A percentile compares a stretch with the other conserved stretches of the same genome.
phyloP scores from a whole-genome alignment of 129 eudicot species.

The Saposhnikovia divaricata region DNA sequence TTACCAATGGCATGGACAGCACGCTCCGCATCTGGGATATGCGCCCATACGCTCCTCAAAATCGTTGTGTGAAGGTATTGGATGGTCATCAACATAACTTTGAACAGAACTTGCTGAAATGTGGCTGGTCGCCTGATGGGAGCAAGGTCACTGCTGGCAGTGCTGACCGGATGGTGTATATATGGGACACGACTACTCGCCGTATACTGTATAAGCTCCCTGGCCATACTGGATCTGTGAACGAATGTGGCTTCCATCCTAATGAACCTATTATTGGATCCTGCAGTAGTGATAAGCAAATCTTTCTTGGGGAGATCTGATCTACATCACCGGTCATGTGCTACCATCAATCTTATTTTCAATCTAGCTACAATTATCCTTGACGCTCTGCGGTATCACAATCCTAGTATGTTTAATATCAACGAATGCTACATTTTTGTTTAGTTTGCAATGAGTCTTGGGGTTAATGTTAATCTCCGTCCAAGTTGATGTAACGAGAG shows the following conservation, averaged over 20 bases:
- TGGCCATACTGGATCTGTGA: slow-evolving; percentile 88
- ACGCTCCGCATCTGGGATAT: slow-evolving; percentile 88
- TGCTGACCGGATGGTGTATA: slow-evolving; percentile 82
- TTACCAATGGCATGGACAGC: slow-evolving; percentile 88
- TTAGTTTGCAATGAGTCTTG: background rate
- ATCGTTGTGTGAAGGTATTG: slow-evolving; percentile 84
- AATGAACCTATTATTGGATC: slow-evolving; percentile 73
- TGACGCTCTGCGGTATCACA: background rate
- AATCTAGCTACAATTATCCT: background rate
- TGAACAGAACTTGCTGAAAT: slow-evolving; percentile 81
- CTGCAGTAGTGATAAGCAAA: slow-evolving; percentile 91
- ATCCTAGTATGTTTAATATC: background rate
- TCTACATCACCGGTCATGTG: background rate
- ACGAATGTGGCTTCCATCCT: slow-evolving; percentile 84
- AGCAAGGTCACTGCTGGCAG: slow-evolving; percentile 94
- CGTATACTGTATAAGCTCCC: slow-evolving; percentile 81
- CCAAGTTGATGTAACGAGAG: background rate
- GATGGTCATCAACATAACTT: slow-evolving; percentile 96
- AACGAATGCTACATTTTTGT: background rate
- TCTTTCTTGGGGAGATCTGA: slow-evolving; percentile 86
- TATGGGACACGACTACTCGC: slow-evolving; percentile 88
- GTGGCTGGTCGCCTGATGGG: slow-evolving; percentile 94
- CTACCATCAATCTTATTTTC: background rate
- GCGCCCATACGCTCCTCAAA: slow-evolving; percentile 95
- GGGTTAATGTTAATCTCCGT: background rate